Evolutionary conservation across 768 basidiomycete species (phyloP).

Genomic region (Auricularia auricula-judae): DNA sequence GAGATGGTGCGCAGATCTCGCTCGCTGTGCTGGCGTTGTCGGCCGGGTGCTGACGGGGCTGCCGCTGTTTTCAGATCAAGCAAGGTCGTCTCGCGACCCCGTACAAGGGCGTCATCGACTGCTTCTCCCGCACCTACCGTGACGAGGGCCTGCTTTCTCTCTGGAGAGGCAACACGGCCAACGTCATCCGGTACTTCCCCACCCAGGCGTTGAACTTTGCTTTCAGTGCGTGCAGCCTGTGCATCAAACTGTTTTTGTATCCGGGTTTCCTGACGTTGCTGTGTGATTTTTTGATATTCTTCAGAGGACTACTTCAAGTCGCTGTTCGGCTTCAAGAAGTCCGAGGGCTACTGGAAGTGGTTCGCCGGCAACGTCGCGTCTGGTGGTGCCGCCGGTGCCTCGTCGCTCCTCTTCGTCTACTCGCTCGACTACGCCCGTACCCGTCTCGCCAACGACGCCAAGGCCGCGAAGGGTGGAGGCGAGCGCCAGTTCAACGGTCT

Average conservation of each 20-base stretch:
- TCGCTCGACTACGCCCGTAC: conserved; percentile 99
- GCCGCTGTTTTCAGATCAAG: conserved; percentile 70
- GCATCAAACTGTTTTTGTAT: background rate
- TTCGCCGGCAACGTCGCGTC: conserved; percentile 96
- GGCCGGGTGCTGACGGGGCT: conserved; percentile 1
- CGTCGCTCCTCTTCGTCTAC: conserved; percentile 98
- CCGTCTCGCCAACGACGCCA: conserved; percentile 95
- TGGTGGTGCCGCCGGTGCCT: conserved; percentile 99
- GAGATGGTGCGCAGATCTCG: conserved; percentile 69
- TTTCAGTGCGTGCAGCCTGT: conserved; percentile 66
- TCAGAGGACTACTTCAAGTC: conserved; percentile 98
- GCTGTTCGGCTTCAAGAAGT: conserved; percentile 96
- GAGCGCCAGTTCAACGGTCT: conserved; percentile 95
- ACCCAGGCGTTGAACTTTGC: conserved; percentile 99
- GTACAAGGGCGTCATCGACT: conserved; percentile 94
- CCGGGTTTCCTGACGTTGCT: background rate
- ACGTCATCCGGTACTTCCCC: conserved; percentile 99
- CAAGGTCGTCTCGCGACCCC: conserved; percentile 93
- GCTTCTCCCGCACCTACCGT: conserved; percentile 81
- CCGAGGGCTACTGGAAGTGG: conserved; percentile 96
- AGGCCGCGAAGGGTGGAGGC: conserved; percentile 81
- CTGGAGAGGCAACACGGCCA: conserved; percentile 99
- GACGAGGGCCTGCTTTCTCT: conserved; percentile 94
- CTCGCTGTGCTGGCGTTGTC: background rate
- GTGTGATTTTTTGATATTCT: conserved; percentile 4